Percentiles rank a stretch among this genome's conserved stretches.
phyloP scores from a whole-genome alignment of 2,329 filamentous ascomycete species.

The Leptographium wingfieldii region DNA sequence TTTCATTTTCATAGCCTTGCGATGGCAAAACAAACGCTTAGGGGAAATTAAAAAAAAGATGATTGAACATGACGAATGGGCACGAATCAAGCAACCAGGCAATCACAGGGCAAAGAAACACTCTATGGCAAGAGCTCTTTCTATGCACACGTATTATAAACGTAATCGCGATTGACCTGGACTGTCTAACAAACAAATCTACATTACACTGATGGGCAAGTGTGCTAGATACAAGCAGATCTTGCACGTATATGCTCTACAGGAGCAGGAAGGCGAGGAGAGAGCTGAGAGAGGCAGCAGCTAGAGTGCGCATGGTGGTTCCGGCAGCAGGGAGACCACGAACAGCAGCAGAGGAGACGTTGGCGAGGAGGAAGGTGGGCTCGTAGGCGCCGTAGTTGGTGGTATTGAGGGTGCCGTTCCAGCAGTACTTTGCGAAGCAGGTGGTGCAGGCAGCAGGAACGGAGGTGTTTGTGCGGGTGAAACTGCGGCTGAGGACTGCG shows the following conservation, averaged over 20 bases:
- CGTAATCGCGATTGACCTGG: too few species aligned
- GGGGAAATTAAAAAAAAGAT: neutral
- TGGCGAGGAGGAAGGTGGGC: slow-evolving; percentile 19
- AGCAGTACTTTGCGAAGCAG: slow-evolving; percentile 82
- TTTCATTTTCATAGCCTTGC: neutral
- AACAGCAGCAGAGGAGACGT: neutral
- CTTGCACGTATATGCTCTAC: neutral
- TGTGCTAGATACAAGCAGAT: too few species aligned
- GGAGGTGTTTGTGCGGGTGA: slow-evolving; percentile 54
- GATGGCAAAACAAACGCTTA: neutral
- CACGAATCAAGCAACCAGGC: too few species aligned
- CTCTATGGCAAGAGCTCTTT: too few species aligned
- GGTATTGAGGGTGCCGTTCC: slow-evolving; percentile 57
- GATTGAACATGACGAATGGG: too few species aligned
- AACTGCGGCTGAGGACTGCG: slow-evolving; percentile 66
- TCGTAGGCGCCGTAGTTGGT: slow-evolving; percentile 16
- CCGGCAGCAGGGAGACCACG: neutral
- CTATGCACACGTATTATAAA: too few species aligned
- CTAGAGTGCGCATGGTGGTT: neutral
- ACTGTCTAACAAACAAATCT: too few species aligned
- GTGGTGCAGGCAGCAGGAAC: slow-evolving; percentile 59
- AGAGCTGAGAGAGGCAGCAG: neutral
- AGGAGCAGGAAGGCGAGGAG: neutral
- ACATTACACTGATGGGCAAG: too few species aligned
- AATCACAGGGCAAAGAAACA: too few species aligned